phyloP scores from a whole-genome alignment of 306 rosid genomes.

The Cucumis cinereus region DNA sequence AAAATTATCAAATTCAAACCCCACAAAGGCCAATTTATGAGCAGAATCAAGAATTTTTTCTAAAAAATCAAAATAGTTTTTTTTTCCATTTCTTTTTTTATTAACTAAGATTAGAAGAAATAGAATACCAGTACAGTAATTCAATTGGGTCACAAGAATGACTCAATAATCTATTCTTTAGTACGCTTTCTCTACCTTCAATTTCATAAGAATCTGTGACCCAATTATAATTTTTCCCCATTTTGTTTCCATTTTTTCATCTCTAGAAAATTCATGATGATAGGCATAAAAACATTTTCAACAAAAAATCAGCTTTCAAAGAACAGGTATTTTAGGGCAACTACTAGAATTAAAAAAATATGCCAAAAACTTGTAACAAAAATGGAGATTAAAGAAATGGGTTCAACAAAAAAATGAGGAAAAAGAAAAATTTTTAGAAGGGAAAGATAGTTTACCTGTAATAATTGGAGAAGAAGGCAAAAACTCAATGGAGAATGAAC shows the following conservation, averaged over 20 bases:
- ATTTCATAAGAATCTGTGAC: neutral
- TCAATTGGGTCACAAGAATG: slow-evolving; percentile 16
- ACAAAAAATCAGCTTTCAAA: too few species aligned
- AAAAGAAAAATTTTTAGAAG: too few species aligned
- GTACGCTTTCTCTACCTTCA: neutral
- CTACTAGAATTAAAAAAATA: too few species aligned
- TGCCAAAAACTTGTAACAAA: too few species aligned
- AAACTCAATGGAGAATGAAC: too few species aligned
- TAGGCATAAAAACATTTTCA: too few species aligned
- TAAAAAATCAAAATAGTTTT: neutral
- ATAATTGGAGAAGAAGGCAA: too few species aligned
- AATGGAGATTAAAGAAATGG: too few species aligned
- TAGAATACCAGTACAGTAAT: neutral
- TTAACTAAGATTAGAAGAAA: neutral
- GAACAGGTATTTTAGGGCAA: too few species aligned
- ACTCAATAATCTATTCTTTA: slow-evolving; percentile 12
- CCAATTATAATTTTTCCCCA: neutral
- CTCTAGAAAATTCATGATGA: slow-evolving; percentile 3
- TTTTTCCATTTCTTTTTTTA: neutral
- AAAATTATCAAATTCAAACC: neutral
- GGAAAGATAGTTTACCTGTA: too few species aligned
- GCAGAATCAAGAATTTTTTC: neutral
- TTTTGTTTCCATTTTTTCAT: neutral
- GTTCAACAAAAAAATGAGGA: too few species aligned
- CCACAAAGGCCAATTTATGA: neutral